Conservation (phyloP, 176 grass and related monocot species). For the Tillandsia leiboldiana region DNA sequence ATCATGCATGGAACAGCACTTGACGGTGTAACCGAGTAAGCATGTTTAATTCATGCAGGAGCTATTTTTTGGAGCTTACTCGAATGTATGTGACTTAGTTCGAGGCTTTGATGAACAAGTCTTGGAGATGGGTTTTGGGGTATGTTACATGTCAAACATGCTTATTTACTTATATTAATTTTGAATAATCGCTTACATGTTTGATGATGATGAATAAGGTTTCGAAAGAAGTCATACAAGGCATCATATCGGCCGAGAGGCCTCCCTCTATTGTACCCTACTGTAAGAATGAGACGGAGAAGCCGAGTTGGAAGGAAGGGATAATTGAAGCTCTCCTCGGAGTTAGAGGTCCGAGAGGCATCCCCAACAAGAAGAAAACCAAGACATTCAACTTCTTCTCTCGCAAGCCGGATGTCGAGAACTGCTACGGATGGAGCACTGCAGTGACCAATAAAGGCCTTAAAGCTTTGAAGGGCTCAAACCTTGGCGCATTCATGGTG, state of each 20-base stretch:
- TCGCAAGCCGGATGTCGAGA: constrained; percentile 55
- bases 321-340: constrained; percentile 41
- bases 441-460: constrained; percentile 54
- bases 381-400: constrained; percentile 83
- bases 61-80: constrained; percentile 44
- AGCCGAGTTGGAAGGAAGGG: constrained; percentile 39
- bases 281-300: constrained; percentile 13
- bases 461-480: constrained; percentile 30
- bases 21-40: not conserved
- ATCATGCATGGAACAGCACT: not conserved
- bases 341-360: constrained; percentile 14
- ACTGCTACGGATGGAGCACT: constrained; percentile 88
- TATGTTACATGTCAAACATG: constrained; percentile 18
- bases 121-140: constrained; percentile 58
- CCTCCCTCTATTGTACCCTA: constrained; percentile 44
- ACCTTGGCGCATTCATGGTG: constrained; percentile 71
- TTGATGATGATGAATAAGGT: constrained; percentile 17
- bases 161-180: not conserved
- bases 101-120: constrained; percentile 54
- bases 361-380: constrained; percentile 59
- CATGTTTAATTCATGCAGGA: constrained; percentile 30
- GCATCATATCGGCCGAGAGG: constrained; percentile 25
- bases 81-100: constrained; percentile 47
- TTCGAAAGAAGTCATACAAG: constrained; percentile 23
- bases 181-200: not conserved